Percentiles rank a stretch among this genome's conserved stretches.
phyloP scores from a whole-genome alignment of 225 moss, liverwort and hornwort species.

The Thuidium tamariscinum region DNA sequence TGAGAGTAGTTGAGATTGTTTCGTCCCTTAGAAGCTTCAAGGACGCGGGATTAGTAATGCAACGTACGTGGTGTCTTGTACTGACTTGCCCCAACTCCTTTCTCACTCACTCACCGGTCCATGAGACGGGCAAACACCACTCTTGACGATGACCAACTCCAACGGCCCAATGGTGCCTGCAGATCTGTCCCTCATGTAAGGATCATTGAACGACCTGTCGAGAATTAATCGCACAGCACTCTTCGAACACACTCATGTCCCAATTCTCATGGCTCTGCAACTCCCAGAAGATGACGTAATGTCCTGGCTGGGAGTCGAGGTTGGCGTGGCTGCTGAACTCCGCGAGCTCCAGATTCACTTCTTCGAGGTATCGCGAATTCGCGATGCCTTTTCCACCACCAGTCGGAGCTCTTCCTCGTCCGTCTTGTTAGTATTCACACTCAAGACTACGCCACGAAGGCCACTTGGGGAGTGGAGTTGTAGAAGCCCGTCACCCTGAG shows the following conservation, averaged over 20 bases:
- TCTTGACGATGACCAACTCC: slow-evolving; percentile 12
- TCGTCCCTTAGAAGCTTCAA: background rate
- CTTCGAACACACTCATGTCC: background rate
- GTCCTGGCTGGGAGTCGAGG: slow-evolving; percentile 15
- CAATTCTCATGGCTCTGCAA: background rate
- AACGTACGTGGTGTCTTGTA: slow-evolving; percentile 1
- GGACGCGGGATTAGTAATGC: background rate
- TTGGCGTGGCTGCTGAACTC: slow-evolving; percentile 46
- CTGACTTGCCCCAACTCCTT: slow-evolving; percentile 4
- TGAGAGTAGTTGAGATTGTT: background rate
- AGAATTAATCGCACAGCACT: slow-evolving; percentile 5
- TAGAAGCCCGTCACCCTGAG: slow-evolving; percentile 53
- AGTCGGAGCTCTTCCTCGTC: slow-evolving; percentile 49
- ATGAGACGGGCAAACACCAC: slow-evolving; percentile 1
- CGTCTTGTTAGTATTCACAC: slow-evolving; percentile 22
- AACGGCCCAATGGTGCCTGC: slow-evolving; percentile 3
- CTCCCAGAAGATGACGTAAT: slow-evolving; percentile 55
- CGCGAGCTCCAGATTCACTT: slow-evolving; percentile 14
- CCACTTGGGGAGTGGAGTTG: slow-evolving; percentile 39
- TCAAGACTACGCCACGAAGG: slow-evolving; percentile 40
- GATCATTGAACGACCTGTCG: slow-evolving; percentile 14
- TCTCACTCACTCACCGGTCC: slow-evolving; percentile 1
- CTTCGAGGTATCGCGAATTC: background rate
- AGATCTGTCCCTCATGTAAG: slow-evolving; percentile 8
- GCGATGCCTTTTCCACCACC: slow-evolving; percentile 20